A percentile compares a stretch with the other conserved stretches of the same genome.
Conservation (phyloP, 1,284 basidiomycete genomes). For the Cerioporus squamosus region DNA sequence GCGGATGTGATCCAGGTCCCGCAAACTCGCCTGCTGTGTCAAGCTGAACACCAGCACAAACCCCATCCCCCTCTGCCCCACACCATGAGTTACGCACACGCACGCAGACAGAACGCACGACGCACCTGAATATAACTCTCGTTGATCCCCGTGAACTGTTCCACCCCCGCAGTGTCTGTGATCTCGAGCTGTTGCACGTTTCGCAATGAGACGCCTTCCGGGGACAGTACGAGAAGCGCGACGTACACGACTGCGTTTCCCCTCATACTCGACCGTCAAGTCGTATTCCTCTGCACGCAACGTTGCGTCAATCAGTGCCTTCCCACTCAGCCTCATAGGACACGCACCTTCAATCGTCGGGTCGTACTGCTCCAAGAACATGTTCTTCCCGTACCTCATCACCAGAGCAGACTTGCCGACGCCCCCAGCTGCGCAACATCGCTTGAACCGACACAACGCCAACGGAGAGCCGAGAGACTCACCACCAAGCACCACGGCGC, state of each 20-base stretch:
- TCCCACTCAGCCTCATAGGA: neutral
- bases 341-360: conserved; percentile 79
- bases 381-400: conserved; percentile 75
- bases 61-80: conserved; percentile 65
- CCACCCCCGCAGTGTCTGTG: conserved; percentile 89
- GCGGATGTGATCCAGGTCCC: conserved; percentile 78
- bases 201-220: neutral
- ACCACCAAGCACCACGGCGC: conserved; percentile 82
- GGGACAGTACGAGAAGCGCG: neutral
- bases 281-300: conserved; percentile 62
- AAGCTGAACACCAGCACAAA: conserved; percentile 87
- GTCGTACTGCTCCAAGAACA: conserved; percentile 80
- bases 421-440: conserved; percentile 61
- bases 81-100: neutral
- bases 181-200: conserved; percentile 68
- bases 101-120: neutral
- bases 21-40: conserved; percentile 77
- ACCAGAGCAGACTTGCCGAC: conserved; percentile 82
- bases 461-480: conserved; percentile 27
- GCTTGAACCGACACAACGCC: neutral
- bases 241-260: conserved; percentile 44
- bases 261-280: conserved; percentile 57
- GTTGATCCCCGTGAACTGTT: conserved; percentile 81
- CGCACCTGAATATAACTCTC: conserved; percentile 79
- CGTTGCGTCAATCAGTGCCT: too few relatives aligned